Conservation (phyloP, 2,329 filamentous ascomycete species). For the Aureobasidium melanogenum region DNA sequence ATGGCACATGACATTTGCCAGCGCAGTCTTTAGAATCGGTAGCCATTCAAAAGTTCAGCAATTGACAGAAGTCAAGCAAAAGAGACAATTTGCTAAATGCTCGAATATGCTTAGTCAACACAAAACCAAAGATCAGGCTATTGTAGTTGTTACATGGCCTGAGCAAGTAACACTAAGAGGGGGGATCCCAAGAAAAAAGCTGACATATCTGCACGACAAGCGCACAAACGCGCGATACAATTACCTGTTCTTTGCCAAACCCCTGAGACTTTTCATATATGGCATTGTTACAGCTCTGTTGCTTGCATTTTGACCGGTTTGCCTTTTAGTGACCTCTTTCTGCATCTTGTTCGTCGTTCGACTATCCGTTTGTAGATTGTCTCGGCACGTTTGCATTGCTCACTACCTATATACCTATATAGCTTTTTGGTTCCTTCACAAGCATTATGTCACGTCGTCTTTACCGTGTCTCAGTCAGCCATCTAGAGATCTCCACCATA, state of each 20-base stretch:
- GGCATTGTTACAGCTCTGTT: background rate
- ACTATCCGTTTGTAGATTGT: background rate
- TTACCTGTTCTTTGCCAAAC: background rate
- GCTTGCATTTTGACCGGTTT: background rate
- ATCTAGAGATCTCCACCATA: background rate
- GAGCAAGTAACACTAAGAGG: background rate
- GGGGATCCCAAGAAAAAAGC: background rate
- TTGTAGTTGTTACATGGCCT: background rate
- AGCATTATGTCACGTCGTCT: background rate
- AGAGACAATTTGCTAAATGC: background rate
- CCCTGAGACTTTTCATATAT: background rate
- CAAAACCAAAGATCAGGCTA: background rate
- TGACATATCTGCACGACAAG: conserved; percentile 2
- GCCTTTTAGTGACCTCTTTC: background rate
- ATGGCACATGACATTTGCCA: background rate
- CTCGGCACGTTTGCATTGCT: background rate
- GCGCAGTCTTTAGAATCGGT: background rate
- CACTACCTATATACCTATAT: background rate
- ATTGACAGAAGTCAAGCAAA: background rate
- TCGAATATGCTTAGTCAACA: background rate
- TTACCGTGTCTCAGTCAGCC: background rate
- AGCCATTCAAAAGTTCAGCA: background rate
- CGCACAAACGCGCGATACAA: background rate
- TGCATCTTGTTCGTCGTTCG: background rate
- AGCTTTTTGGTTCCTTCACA: background rate